A percentile compares a stretch with the other conserved stretches of the same genome.
phyloP scores from a whole-genome alignment of 345 rosid genomes.

The Eucalyptus marginata region DNA sequence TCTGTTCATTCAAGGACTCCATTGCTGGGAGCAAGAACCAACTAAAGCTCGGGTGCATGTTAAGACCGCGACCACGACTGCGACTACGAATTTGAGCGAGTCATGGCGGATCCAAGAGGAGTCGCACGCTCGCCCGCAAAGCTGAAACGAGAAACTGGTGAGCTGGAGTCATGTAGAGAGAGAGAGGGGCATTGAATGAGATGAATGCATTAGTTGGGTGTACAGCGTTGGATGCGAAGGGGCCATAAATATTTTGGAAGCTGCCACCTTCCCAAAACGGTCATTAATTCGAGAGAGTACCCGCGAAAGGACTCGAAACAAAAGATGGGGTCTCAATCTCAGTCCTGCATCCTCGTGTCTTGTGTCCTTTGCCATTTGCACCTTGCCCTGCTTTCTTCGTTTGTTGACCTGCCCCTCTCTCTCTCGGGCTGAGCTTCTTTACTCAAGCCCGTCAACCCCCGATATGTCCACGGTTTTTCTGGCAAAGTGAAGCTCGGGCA shows the following conservation, averaged over 20 bases:
- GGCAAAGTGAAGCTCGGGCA: background rate
- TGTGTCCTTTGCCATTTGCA: background rate
- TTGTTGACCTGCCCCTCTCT: background rate
- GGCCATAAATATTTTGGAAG: background rate
- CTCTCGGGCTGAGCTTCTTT: background rate
- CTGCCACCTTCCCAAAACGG: constrained; percentile 28
- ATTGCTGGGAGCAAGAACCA: background rate
- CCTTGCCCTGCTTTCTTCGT: background rate
- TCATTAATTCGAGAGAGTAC: constrained; percentile 7
- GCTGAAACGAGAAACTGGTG: background rate
- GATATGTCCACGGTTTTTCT: background rate
- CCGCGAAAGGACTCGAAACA: background rate
- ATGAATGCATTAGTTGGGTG: background rate
- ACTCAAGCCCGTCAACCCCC: background rate
- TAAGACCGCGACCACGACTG: background rate
- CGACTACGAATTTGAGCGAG: background rate
- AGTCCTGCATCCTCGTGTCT: background rate
- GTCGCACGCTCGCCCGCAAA: background rate
- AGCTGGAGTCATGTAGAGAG: background rate
- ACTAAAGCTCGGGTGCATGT: background rate
- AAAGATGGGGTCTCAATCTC: background rate
- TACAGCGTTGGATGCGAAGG: background rate
- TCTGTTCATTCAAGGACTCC: background rate
- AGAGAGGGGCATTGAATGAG: constrained; percentile 10
- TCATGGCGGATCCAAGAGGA: background rate